A percentile compares a stretch with the other conserved stretches of the same genome.
These are phyloP conservation scores for Asclepias syriaca DNA, from an alignment of 257 asterid species.

Conservation along the genomic window DNA sequence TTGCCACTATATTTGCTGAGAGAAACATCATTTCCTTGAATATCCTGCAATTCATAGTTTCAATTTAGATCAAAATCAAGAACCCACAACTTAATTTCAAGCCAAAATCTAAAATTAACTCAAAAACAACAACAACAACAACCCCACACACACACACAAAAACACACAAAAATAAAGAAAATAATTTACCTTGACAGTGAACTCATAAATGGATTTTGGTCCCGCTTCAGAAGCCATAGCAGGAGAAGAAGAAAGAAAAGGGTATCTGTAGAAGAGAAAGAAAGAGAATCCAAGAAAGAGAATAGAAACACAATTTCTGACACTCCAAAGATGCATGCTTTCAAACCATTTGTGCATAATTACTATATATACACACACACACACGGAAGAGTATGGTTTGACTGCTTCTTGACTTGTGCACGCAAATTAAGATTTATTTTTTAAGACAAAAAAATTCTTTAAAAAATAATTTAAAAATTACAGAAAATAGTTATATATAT, in stretches of 20 bases:
- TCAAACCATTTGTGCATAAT: no score
- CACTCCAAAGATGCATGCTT: constrained; percentile 29
- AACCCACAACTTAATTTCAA: not conserved
- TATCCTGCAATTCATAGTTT: constrained; percentile 44
- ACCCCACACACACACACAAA: no score
- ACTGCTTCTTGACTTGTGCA: no score
- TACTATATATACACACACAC: not conserved
- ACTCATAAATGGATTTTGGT: constrained; percentile 44
- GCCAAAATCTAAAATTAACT: not conserved
- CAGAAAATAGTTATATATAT: no score
- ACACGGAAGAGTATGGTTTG: no score
- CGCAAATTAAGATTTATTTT: no score
- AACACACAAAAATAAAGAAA: not conserved
- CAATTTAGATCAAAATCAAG: constrained; percentile 12
- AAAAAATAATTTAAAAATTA: no score
- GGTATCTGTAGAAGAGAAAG: constrained; percentile 24
- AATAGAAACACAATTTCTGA: constrained; percentile 40
- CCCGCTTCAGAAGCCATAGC: constrained; percentile 24
- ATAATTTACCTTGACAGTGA: constrained; percentile 53
- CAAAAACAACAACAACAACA: not conserved
- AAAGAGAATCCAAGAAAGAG: constrained; percentile 42
- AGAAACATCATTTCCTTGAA: constrained; percentile 62
- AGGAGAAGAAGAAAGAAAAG: constrained; percentile 19
- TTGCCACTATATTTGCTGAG: constrained; percentile 67
- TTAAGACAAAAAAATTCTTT: no score